phyloP scores from a whole-genome alignment of 345 rosid genomes.

The Salix dunnii region DNA sequence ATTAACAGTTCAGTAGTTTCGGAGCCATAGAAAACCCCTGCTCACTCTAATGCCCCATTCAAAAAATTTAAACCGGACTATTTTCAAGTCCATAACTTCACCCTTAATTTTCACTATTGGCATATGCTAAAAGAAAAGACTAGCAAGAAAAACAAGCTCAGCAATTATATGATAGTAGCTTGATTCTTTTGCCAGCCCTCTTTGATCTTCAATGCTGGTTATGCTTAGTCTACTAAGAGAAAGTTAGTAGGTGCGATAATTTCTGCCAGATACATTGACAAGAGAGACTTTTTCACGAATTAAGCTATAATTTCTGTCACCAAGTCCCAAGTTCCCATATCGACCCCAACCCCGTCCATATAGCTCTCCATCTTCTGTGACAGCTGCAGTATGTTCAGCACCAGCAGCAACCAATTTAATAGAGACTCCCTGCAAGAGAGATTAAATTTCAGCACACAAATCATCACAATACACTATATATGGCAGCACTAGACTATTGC shows the following conservation, averaged over 20 bases:
- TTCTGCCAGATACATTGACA: conserved; percentile 48
- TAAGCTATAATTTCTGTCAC: conserved; percentile 86
- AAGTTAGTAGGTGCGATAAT: conserved; percentile 5
- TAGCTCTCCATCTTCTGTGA: conserved; percentile 85
- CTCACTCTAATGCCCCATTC: not conserved
- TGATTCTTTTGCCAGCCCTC: not conserved
- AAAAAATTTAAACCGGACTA: not conserved
- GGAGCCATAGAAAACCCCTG: not conserved
- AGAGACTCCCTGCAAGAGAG: conserved; percentile 48
- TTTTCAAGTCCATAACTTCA: not conserved
- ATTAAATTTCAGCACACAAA: conserved; percentile 24
- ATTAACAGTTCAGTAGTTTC: not conserved
- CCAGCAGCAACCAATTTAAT: conserved; percentile 96
- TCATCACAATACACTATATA: not conserved
- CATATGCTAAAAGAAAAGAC: not conserved
- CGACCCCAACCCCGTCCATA: conserved; percentile 95
- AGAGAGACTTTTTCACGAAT: conserved; percentile 77
- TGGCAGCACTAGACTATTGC: not conserved
- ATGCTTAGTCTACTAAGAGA: conserved; percentile 1
- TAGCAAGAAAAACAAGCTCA: not conserved
- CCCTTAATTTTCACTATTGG: not conserved
- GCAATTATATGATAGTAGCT: not conserved
- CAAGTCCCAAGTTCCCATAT: conserved; percentile 95
- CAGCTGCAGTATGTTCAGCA: conserved; percentile 97
- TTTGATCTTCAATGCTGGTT: conserved; percentile 3